Conservation (phyloP, 345 rosid species). For the Conringia planisiliqua region DNA sequence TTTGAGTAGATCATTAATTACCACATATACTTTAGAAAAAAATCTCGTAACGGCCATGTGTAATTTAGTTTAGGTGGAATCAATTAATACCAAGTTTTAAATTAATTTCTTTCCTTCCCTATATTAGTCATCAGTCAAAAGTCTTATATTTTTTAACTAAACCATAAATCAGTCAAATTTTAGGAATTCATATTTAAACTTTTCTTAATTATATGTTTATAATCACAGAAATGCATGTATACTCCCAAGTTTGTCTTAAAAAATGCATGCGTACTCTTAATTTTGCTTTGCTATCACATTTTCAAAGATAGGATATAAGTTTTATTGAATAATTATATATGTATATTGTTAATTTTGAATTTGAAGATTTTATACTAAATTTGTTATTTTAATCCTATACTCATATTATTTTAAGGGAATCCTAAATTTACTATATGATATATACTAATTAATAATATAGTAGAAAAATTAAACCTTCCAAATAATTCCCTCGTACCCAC, state of each 20-base stretch:
- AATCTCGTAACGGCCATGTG: not conserved
- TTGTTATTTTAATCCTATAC: not conserved
- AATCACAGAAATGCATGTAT: not conserved
- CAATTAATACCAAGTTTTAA: not conserved
- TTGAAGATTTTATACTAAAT: not conserved
- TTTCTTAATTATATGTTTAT: not conserved
- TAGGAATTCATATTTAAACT: not conserved
- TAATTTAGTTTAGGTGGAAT: not conserved
- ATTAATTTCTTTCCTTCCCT: not conserved
- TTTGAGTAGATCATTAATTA: not conserved
- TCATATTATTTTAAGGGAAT: not conserved
- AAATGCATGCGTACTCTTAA: not conserved
- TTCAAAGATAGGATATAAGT: not conserved
- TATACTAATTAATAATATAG: not conserved
- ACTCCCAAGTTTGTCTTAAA: no score
- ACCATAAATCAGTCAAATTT: not conserved
- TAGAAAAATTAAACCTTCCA: not conserved
- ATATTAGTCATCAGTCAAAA: not conserved
- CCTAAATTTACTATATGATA: not conserved
- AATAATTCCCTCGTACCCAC: not conserved
- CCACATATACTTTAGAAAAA: not conserved
- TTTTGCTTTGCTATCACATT: not conserved
- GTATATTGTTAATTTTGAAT: not conserved
- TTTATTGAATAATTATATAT: not conserved
- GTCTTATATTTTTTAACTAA: not conserved